Evolutionary conservation across 345 rosid genomes (phyloP), one percentile per base, ranked within the genome.

Genomic region (Brassica carinata): DNA sequence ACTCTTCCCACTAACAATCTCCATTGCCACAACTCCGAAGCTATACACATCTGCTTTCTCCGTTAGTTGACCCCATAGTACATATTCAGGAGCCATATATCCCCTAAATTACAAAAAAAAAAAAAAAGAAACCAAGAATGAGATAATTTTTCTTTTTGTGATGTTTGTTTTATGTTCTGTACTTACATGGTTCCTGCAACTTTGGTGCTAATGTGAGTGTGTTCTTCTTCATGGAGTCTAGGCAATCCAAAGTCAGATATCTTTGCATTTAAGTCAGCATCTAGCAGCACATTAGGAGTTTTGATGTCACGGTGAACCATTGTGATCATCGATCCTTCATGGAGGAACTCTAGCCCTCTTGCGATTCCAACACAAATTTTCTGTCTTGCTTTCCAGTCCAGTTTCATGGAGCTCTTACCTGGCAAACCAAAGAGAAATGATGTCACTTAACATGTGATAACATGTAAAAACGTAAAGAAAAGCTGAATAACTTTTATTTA

Each of bases 221-320:
- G 82, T 5, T 87, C 92, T n/a, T n/a, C n/a, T 26, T 83, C 88
- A 8, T 86, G 53, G 45, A 87, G 88, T 73, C 85, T 87, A 61
- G 95, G 90, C 81, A 90, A 69, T 8, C 92, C 95, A 66, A 90
- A 90, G 68, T 90, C 95, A 0, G 91, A 90, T 76, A 90, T 90
- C 70, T 87, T 89, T 5, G 92, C 85, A 63, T 85, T 90, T 2
- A 89, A 67, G 58, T 87, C 76, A 0, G 17, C 43, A 26, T 90
- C 90, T 26, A 90, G 85, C 8, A 89, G 86, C 36, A 89, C 86
- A 63, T 90, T 90, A 2, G 88, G 79, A 10, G 82, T 85, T 82
- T 90, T 90, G 48, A 90, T 90, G 75, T 90, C 94, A 64, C 91
- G 84, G 45, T 89, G 95, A 57, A 90, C 84, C 69, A 91, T 88